Percentiles rank a stretch among this genome's conserved stretches.
Conservation (phyloP, 2,329 filamentous ascomycete genomes). For the Talaromyces sp. region DNA sequence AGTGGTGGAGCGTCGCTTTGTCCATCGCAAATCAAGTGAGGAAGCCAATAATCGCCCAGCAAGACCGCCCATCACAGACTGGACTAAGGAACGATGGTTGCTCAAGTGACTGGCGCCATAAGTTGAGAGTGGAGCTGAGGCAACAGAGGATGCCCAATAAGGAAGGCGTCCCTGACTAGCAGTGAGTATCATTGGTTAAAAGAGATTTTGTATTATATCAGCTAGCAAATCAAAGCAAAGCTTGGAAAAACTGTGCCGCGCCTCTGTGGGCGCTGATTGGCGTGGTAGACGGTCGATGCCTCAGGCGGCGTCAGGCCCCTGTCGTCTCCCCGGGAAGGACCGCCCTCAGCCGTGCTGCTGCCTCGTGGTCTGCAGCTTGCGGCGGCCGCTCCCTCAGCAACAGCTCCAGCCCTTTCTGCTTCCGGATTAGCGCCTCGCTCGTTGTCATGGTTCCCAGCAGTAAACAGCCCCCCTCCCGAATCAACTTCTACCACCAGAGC, state of each 20-base stretch:
- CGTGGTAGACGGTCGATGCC: background rate
- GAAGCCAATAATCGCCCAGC: background rate
- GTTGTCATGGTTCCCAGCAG: slow-evolving; percentile 15
- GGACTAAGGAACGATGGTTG: background rate
- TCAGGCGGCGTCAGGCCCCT: slow-evolving; percentile 4
- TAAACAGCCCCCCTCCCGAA: background rate
- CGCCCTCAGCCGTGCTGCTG: background rate
- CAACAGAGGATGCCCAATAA: background rate
- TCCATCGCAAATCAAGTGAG: background rate
- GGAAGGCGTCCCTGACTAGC: background rate
- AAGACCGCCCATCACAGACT: background rate
- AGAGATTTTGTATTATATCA: background rate
- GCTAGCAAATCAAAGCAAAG: background rate
- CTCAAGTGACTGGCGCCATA: slow-evolving; percentile 6
- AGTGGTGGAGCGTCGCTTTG: background rate
- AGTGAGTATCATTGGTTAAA: background rate
- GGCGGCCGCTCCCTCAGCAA: background rate
- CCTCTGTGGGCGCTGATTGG: background rate
- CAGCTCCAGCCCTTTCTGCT: background rate
- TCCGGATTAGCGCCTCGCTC: background rate
- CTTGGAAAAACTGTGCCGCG: background rate
- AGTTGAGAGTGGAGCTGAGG: background rate
- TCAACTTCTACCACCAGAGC: background rate
- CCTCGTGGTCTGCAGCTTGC: slow-evolving; percentile 6
- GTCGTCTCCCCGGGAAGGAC: background rate